Conservation (phyloP, 192 early-diverging fungal genomes). For the Umbelopsis sp. region DNA sequence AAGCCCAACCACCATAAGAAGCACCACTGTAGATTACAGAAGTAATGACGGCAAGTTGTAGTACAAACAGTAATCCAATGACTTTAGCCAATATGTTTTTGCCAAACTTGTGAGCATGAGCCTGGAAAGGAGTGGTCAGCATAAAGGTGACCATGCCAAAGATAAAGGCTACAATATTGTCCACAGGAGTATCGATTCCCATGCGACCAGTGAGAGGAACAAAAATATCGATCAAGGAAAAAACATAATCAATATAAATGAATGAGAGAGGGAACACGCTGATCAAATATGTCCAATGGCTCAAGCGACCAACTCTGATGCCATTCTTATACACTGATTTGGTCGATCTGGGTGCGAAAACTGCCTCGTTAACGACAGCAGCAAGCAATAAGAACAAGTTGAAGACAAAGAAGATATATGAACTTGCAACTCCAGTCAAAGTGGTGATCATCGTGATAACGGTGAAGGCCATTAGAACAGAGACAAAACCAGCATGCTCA, state of each 20-base stretch:
- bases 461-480: slow-evolving; percentile 25
- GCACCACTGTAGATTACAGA: slow-evolving; percentile 35
- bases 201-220: slow-evolving; percentile 72
- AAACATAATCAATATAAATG: slow-evolving; percentile 41
- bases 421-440: slow-evolving; percentile 40
- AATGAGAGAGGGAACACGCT: slow-evolving; percentile 33
- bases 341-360: slow-evolving; percentile 15
- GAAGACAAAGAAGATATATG: slow-evolving; percentile 51
- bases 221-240: slow-evolving; percentile 59
- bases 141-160: slow-evolving; percentile 52
- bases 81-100: slow-evolving; percentile 33
- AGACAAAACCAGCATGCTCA: slow-evolving; percentile 38
- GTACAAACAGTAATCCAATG: slow-evolving; percentile 27
- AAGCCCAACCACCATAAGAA: slow-evolving; percentile 25
- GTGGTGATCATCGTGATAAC: slow-evolving; percentile 30
- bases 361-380: slow-evolving; percentile 39
- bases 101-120: slow-evolving; percentile 57
- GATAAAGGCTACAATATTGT: slow-evolving; percentile 62
- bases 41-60: slow-evolving; percentile 40
- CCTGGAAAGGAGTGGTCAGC: slow-evolving; percentile 47
- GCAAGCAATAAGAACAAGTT: slow-evolving; percentile 29
- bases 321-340: slow-evolving; percentile 23
- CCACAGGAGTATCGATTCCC: slow-evolving; percentile 65
- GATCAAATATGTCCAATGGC: slow-evolving; percentile 39
- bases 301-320: slow-evolving; percentile 25